Evolutionary conservation across 2,329 filamentous ascomycete genomes (phyloP).

Genomic region (Claviceps paspali): DNA sequence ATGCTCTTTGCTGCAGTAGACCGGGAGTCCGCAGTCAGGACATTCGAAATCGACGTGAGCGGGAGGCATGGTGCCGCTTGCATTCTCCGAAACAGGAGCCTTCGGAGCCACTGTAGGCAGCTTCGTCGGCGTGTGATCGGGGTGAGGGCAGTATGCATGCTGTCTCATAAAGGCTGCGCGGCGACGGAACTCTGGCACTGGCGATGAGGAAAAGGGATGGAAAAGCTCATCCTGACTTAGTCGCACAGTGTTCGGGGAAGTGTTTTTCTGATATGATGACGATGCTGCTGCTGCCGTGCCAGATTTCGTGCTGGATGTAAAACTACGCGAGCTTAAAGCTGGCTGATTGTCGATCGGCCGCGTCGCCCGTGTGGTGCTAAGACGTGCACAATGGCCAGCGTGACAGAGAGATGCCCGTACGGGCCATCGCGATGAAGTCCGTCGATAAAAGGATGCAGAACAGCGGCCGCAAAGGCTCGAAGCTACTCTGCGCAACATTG

Average conservation of each 20-base stretch:
- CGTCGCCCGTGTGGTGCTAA: slow-evolving; percentile 8
- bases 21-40: slow-evolving; percentile 84
- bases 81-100: slow-evolving; percentile 42
- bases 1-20: slow-evolving; percentile 87
- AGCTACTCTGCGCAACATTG: slow-evolving; percentile 24
- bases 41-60: slow-evolving; percentile 87
- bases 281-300: slow-evolving; percentile 14
- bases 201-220: slow-evolving; percentile 80
- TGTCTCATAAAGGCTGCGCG: slow-evolving; percentile 84
- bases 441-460: slow-evolving; percentile 19
- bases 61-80: slow-evolving; percentile 45
- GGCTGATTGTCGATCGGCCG: slow-evolving; percentile 7
- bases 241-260: slow-evolving; percentile 13
- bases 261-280: no score
- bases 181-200: slow-evolving; percentile 72
- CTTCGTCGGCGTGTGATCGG: slow-evolving; percentile 65
- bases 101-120: slow-evolving; percentile 49
- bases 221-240: slow-evolving; percentile 73
- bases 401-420: slow-evolving; percentile 13
- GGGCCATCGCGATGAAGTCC: slow-evolving; percentile 12
- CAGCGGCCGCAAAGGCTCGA: slow-evolving; percentile 26
- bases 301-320: slow-evolving; percentile 15
- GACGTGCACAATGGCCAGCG: slow-evolving; percentile 12
- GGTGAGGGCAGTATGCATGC: slow-evolving; percentile 87
- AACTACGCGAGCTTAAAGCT: slow-evolving; percentile 11